Base-by-base conservation (phyloP, 148 eudicot species). In the Vaccinium darrowii region DNA sequence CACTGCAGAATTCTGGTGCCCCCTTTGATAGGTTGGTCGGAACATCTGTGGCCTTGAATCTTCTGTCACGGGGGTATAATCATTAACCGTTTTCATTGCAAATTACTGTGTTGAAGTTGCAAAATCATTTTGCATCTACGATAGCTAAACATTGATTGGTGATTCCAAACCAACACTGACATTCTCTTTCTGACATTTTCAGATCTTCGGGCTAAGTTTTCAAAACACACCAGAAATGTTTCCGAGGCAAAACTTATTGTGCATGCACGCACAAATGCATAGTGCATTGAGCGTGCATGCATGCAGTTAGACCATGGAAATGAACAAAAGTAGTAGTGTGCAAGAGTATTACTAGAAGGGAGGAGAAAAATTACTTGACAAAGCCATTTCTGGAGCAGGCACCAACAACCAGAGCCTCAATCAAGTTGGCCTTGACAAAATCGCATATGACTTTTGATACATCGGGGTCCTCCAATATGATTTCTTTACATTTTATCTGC, bases 1-100 rank as follows among this genome's bases (percentile, higher is more conserved):
- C 94, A 12, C 79, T 90, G 88, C 94, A 90, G 81, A 90, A 96
- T 0, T 94, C 98, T 11, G 98, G 95, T 57, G 92, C 93, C 18
- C 78, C 82, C 90, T 86, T 94, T n/a, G 86, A 80, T 25, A 94
- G 88, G 63, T 23, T 86, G 77, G 90, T 90, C 7, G 97, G 88
- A 56, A 93, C 86, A 86, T 94, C 97, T 4, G 93, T 71, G 0
- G 92, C 86, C 88, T 89, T 92, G 89, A 92, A 91, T 84, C 88
- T 92, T 80, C 93, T 88, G 90, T 82, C 84, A 16, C 36, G 49
- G 27, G 11, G 50, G 54, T 9, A 10, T 36, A 51, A 21, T 82
- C 56, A 72, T 53, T 47, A 30, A 12, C 43, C 0, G 53, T 8
- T 15, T 52, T 47, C 13, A 27, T 67, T 76, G 5, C 36, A 56